Percentiles rank a stretch among this genome's conserved stretches.
Conservation (phyloP, 257 asterid genomes). For the Lycium ferocissimum region DNA sequence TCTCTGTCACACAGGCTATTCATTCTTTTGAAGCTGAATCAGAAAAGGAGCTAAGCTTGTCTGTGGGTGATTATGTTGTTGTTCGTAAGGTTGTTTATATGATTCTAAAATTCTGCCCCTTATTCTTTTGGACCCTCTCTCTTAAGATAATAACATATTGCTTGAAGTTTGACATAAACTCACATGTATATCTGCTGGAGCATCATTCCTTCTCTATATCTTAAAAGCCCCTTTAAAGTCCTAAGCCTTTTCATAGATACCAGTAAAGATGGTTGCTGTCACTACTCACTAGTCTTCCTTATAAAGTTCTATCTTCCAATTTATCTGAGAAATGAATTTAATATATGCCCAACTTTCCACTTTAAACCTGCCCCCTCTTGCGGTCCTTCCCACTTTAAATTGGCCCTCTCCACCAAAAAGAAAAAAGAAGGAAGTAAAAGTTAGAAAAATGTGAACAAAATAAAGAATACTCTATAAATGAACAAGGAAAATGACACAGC, state of each 20-base stretch:
- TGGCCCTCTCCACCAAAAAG: not conserved
- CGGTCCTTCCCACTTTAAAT: not conserved
- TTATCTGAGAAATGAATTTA: not conserved
- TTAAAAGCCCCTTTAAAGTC: not conserved
- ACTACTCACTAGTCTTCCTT: not conserved
- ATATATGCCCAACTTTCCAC: constrained; percentile 4
- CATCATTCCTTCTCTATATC: not conserved
- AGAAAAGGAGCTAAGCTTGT: constrained; percentile 85
- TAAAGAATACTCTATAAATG: not conserved
- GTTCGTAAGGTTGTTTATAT: constrained; percentile 71
- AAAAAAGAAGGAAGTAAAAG: not conserved
- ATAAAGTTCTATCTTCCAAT: not conserved
- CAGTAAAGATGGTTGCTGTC: constrained; percentile 6
- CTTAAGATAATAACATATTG: not conserved
- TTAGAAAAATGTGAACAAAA: not conserved
- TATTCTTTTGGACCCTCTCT: not conserved
- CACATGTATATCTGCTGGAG: not conserved
- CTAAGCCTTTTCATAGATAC: not conserved
- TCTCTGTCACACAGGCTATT: constrained; percentile 52
- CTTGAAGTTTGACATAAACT: not conserved
- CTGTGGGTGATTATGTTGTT: constrained; percentile 82
- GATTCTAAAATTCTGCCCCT: not conserved
- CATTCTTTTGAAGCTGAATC: constrained; percentile 83
- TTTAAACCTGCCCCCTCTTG: not conserved
- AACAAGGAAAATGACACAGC: not conserved